Percentiles rank a stretch among this genome's conserved stretches.
Conservation (phyloP, 306 rosid species). For the Quercus wislizeni region DNA sequence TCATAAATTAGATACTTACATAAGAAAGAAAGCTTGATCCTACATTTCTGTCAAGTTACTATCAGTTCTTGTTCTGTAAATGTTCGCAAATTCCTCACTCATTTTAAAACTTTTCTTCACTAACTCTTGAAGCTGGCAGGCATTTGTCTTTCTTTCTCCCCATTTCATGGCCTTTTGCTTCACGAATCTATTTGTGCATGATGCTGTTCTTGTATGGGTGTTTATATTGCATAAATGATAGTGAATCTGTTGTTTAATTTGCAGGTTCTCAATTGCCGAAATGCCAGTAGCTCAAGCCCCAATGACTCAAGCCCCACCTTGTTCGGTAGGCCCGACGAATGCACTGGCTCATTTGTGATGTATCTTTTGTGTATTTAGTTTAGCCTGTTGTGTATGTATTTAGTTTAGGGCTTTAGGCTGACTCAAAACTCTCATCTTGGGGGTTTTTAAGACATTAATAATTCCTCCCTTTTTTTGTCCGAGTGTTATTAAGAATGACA, state of each 20-base stretch:
- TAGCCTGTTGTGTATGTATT: too few species aligned
- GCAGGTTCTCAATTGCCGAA: conserved; percentile 26
- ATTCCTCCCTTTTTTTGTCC: not conserved
- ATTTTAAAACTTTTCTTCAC: too few species aligned
- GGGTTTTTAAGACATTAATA: not conserved
- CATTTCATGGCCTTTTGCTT: too few species aligned
- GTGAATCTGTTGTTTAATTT: not conserved
- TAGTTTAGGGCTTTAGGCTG: too few species aligned
- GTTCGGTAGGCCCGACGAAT: conserved; percentile 24
- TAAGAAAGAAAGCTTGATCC: too few species aligned
- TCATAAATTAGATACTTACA: too few species aligned
- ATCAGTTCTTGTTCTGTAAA: too few species aligned
- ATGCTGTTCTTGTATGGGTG: not conserved
- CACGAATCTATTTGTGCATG: not conserved
- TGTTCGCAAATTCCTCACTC: too few species aligned
- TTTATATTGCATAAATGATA: conserved; percentile 1
- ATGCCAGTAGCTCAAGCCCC: not conserved
- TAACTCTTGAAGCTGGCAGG: too few species aligned
- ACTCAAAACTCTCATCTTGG: not conserved
- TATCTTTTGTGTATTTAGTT: not conserved
- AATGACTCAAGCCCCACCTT: not conserved
- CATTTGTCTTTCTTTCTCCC: too few species aligned
- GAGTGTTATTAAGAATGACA: too few species aligned
- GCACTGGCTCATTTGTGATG: not conserved
- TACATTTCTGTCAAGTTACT: too few species aligned